Base-by-base conservation (phyloP, 169 alveolate species). In the Prorocentrum cordatum region DNA sequence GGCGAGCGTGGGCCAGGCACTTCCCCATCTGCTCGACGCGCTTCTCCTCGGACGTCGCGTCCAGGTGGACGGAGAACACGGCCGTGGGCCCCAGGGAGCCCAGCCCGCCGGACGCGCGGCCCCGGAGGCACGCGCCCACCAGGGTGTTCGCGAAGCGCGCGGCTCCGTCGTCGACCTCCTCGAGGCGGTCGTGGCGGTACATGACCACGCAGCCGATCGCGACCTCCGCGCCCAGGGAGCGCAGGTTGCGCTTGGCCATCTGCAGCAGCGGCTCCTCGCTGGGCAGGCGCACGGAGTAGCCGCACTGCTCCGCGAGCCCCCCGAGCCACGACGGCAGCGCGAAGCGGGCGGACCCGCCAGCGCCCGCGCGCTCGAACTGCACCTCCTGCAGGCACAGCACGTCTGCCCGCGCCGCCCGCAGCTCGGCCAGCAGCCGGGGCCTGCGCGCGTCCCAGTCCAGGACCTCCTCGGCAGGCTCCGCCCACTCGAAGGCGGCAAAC, bases 401-500 rank as follows among this genome's bases (percentile, higher is more conserved):
- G 42, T 82, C 90, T 22, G 80, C 90, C 1, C 27, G 35, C 80
- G 80, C 39, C 24, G 29, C 6, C 26, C 22, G 29, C 70, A 82
- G 29, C 80, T 82, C 72, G 29, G 31, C 67, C 24, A 82, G 45
- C 27, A 82, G 33, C 36, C 54, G 45, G 33, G 6, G 18, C 45
- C 54, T 36, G 26, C 90, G 80, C n/a, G 26, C 42, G 29, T 82
- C 90, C 90, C 90, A 82, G 58, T 20, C 71, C 29, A 82, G 47
- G n/a, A 45, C 90, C 68, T 61, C 90, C 27, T 22, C 26, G n/a
- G 26, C 66, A 54, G 31, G 61, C 3, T 67, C 45, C 5, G 68
- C 90, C 90, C 90, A 82, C 68, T 82, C 58, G 54, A 82, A 82
- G 1, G 90, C 90, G 0, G 90, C 90, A 32, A 62, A 82, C 24